Evolutionary conservation across 1,284 basidiomycete genomes (phyloP).

Genomic region (Sphagnurus paluster): DNA sequence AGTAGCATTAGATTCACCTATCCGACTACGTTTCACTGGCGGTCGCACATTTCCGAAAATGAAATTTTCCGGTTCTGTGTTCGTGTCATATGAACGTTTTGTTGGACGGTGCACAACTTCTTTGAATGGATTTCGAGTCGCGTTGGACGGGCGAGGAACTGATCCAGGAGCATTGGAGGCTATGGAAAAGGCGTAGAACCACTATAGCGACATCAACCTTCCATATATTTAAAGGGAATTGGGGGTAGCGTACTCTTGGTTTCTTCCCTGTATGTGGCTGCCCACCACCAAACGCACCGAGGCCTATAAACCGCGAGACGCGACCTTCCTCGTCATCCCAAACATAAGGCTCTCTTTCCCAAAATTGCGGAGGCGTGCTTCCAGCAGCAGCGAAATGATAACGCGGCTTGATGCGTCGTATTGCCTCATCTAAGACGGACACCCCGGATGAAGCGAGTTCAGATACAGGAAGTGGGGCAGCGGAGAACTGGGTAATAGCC

Average conservation of each 20-base stretch:
- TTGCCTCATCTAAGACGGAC: constrained; percentile 66
- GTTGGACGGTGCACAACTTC: constrained; percentile 35
- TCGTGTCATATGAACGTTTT: constrained; percentile 56
- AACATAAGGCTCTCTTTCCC: constrained; percentile 89
- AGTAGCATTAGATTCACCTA: constrained; percentile 40
- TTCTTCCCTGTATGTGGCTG: constrained; percentile 66
- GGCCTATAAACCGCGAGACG: constrained; percentile 76
- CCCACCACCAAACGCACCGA: constrained; percentile 85
- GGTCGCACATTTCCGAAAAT: constrained; percentile 65
- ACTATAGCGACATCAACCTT: constrained; percentile 29
- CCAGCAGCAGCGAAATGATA: constrained; percentile 77
- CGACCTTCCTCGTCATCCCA: constrained; percentile 77
- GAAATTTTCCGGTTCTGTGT: constrained; percentile 58
- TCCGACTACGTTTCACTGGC: constrained; percentile 53
- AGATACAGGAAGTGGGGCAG: constrained; percentile 46
- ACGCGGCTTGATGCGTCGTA: constrained; percentile 66
- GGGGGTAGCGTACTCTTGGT: constrained; percentile 66
- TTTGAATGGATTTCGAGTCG: constrained; percentile 74
- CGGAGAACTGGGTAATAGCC: constrained; percentile 65
- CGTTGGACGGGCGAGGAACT: constrained; percentile 61
- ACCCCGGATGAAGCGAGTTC: constrained; percentile 47
- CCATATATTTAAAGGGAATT: constrained; percentile 3
- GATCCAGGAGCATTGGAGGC: constrained; percentile 32
- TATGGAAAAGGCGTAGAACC: constrained; percentile 55
- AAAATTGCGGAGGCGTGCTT: constrained; percentile 67